Evolutionary conservation across 2,329 filamentous ascomycete species (phyloP).

Genomic region (Penicillium freii): DNA sequence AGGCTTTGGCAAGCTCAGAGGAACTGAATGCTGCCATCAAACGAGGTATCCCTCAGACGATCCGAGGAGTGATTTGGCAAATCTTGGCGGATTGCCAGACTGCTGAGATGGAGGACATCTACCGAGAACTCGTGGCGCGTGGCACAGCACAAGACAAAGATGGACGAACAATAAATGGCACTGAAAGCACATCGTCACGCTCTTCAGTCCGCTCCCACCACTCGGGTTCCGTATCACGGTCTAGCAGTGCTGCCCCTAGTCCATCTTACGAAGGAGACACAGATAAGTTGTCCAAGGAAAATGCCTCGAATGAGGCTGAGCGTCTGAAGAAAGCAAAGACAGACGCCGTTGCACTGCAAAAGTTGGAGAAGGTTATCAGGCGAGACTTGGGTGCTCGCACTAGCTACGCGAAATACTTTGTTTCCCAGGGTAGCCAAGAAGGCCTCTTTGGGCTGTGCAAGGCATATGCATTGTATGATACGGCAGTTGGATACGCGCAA

Average conservation of each 20-base stretch:
- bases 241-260: slow-evolving; percentile 53
- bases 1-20: slow-evolving; percentile 83
- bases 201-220: slow-evolving; percentile 80
- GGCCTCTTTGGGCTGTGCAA: slow-evolving; percentile 95
- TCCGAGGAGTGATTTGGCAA: slow-evolving; percentile 98
- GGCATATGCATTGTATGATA: slow-evolving; percentile 93
- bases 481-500: slow-evolving; percentile 92
- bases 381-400: slow-evolving; percentile 88
- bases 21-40: slow-evolving; percentile 90
- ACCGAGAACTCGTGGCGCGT: slow-evolving; percentile 73
- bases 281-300: slow-evolving; percentile 64
- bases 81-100: slow-evolving; percentile 94
- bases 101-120: slow-evolving; percentile 82
- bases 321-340: slow-evolving; percentile 77
- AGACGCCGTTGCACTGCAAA: slow-evolving; percentile 69
- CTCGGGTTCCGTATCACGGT: slow-evolving; percentile 61
- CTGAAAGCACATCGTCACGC: slow-evolving; percentile 70
- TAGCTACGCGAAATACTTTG: slow-evolving; percentile 94
- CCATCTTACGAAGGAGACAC: slow-evolving; percentile 60
- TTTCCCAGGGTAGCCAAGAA: slow-evolving; percentile 86
- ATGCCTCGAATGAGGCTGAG: slow-evolving; percentile 63
- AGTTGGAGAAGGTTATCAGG: slow-evolving; percentile 87
- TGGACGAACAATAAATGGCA: slow-evolving; percentile 53
- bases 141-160: slow-evolving; percentile 79
- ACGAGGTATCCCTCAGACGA: slow-evolving; percentile 87